These are phyloP conservation scores for Ehretia macrophylla DNA, from an alignment of 257 asterid species.

Conservation along the genomic window DNA sequence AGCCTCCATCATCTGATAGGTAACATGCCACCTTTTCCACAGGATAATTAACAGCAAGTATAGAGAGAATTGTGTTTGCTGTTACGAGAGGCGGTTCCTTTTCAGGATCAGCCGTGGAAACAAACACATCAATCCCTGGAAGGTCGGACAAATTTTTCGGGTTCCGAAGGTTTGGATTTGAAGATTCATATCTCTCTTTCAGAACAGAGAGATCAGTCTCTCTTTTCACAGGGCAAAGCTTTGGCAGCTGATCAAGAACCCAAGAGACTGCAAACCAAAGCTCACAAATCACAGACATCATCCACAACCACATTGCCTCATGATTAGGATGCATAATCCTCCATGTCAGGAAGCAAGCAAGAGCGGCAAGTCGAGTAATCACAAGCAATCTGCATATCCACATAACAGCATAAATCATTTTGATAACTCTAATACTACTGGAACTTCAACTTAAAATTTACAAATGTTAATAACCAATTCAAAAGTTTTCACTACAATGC, in stretches of 20 bases:
- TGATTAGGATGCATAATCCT: conserved; percentile 75
- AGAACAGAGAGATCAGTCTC: conserved; percentile 69
- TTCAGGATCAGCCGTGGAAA: conserved; percentile 82
- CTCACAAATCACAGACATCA: conserved; percentile 85
- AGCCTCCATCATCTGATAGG: conserved; percentile 88
- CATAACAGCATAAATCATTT: conserved; percentile 5
- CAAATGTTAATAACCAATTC: too few species aligned
- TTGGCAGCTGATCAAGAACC: conserved; percentile 89
- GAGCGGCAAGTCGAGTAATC: conserved; percentile 67
- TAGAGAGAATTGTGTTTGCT: conserved; percentile 83
- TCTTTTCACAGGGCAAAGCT: conserved; percentile 82
- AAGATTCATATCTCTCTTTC: conserved; percentile 66
- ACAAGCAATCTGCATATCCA: conserved; percentile 58
- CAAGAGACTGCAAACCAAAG: conserved; percentile 92
- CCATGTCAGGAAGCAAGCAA: conserved; percentile 80
- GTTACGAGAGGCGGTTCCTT: conserved; percentile 90
- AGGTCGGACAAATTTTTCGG: conserved; percentile 81
- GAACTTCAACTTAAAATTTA: too few species aligned
- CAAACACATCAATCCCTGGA: conserved; percentile 83
- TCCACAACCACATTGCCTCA: conserved; percentile 89
- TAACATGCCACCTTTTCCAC: conserved; percentile 81
- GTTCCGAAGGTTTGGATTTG: conserved; percentile 68
- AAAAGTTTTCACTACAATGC: too few species aligned
- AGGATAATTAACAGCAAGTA: conserved; percentile 84
- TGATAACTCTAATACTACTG: background rate